Conservation (phyloP, 495 filamentous ascomycete genomes). For the Lepraria neglecta region DNA sequence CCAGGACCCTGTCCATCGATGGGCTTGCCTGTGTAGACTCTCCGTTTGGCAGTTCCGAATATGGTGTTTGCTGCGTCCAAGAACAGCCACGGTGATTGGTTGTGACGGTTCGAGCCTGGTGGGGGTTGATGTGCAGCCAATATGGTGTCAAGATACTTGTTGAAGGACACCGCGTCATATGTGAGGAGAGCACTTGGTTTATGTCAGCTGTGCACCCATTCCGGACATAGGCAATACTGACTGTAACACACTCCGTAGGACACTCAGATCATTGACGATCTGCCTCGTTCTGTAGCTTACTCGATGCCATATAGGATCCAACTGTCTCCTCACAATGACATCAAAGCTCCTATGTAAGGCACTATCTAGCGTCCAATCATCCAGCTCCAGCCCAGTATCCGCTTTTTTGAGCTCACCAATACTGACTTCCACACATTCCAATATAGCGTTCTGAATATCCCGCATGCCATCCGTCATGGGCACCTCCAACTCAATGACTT, state of each 20-base stretch:
- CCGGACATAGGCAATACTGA: background rate
- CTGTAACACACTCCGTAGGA: conserved; percentile 80
- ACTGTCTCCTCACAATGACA: conserved; percentile 74
- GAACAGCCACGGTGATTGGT: conserved; percentile 93
- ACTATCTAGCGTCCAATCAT: conserved; percentile 95
- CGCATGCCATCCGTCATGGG: conserved; percentile 92
- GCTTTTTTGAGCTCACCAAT: conserved; percentile 86
- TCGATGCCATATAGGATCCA: conserved; percentile 96
- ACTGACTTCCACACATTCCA: conserved; percentile 94
- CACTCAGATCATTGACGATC: conserved; percentile 81
- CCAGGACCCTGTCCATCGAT: conserved; percentile 38
- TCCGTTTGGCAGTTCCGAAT: conserved; percentile 80
- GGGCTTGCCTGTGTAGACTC: conserved; percentile 76
- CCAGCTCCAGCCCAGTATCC: conserved; percentile 87
- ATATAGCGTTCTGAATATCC: conserved; percentile 85
- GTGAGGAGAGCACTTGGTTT: conserved; percentile 54
- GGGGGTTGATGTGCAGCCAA: conserved; percentile 83
- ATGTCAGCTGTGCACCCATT: background rate
- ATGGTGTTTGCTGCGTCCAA: conserved; percentile 92
- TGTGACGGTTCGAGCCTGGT: conserved; percentile 79
- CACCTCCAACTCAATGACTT: conserved; percentile 96
- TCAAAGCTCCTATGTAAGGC: conserved; percentile 92
- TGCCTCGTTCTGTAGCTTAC: conserved; percentile 91
- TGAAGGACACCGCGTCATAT: conserved; percentile 85
- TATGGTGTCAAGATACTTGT: conserved; percentile 90